Conservation (phyloP, 2,329 filamentous ascomycete genomes). For the Fusarium camptoceras region DNA sequence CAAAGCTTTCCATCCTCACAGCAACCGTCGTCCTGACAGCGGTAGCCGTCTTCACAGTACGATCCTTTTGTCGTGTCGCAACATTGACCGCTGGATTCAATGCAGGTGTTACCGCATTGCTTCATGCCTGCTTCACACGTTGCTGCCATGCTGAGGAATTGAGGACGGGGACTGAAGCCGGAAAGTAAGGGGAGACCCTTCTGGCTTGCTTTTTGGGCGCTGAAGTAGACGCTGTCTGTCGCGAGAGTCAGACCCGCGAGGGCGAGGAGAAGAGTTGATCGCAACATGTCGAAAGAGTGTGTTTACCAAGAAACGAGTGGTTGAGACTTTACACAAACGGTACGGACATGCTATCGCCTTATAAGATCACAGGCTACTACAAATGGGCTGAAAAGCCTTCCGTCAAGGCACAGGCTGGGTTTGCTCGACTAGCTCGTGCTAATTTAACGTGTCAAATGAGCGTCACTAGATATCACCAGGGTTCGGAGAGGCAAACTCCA, state of each 20-base stretch:
- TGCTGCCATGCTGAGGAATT: slow-evolving; percentile 32
- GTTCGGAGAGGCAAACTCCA: slow-evolving; percentile 19
- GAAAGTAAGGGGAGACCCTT: slow-evolving; percentile 40
- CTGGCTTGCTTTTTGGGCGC: slow-evolving; percentile 18
- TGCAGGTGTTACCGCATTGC: slow-evolving; percentile 49
- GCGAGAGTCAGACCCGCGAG: slow-evolving; percentile 43
- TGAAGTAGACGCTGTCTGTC: slow-evolving; percentile 33
- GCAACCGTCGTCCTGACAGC: slow-evolving; percentile 49
- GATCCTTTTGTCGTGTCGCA: slow-evolving; percentile 46
- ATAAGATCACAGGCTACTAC: slow-evolving; percentile 27
- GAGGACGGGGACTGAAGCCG: slow-evolving; percentile 30
- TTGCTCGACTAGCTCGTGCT: slow-evolving; percentile 27
- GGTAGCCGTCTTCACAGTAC: slow-evolving; percentile 49
- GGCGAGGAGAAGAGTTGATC: slow-evolving; percentile 44
- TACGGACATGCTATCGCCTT: slow-evolving; percentile 16
- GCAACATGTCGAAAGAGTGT: slow-evolving; percentile 37
- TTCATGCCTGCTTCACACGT: slow-evolving; percentile 41
- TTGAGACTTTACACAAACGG: background rate
- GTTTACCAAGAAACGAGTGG: background rate
- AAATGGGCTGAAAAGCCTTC: slow-evolving; percentile 23
- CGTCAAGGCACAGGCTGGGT: slow-evolving; percentile 12
- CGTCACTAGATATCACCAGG: slow-evolving; percentile 36
- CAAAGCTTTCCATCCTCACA: slow-evolving; percentile 50
- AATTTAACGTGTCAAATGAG: slow-evolving; percentile 27
- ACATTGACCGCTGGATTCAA: slow-evolving; percentile 48